phyloP scores from a whole-genome alignment of 202 grass and related monocot species.

The Elaeis oleifera region DNA sequence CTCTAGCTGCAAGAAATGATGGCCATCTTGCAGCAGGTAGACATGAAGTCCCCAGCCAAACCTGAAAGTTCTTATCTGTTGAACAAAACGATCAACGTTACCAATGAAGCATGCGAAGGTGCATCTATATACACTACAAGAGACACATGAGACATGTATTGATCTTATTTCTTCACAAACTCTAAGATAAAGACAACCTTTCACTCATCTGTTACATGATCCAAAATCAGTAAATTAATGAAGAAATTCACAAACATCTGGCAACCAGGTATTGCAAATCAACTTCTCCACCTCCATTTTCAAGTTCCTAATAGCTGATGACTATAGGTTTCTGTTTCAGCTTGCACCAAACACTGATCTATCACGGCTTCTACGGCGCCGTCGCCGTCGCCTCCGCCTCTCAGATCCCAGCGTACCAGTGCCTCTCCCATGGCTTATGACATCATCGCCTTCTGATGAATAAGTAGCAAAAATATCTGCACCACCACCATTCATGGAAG shows the following conservation, averaged over 20 bases:
- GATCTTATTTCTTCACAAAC: neutral
- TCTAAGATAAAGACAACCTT: neutral
- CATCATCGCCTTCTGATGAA: neutral
- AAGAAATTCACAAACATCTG: neutral
- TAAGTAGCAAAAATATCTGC: neutral
- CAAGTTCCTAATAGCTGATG: neutral
- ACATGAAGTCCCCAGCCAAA: too few relatives aligned
- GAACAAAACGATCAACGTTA: too few relatives aligned
- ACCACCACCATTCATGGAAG: neutral
- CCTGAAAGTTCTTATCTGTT: too few relatives aligned
- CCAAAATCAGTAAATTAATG: constrained; percentile 2
- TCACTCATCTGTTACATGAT: neutral
- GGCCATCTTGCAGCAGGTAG: too few relatives aligned
- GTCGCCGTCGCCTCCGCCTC: neutral
- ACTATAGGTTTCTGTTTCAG: neutral
- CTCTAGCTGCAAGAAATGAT: too few relatives aligned
- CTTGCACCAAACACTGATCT: neutral
- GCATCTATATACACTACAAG: too few relatives aligned
- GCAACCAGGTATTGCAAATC: neutral
- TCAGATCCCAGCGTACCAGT: neutral
- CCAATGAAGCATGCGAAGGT: too few relatives aligned
- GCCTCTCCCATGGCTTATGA: neutral
- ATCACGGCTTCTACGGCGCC: constrained; percentile 1
- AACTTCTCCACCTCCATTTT: neutral
- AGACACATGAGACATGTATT: too few relatives aligned